Conservation (phyloP, 306 rosid genomes). For the Potentilla sterilis region DNA sequence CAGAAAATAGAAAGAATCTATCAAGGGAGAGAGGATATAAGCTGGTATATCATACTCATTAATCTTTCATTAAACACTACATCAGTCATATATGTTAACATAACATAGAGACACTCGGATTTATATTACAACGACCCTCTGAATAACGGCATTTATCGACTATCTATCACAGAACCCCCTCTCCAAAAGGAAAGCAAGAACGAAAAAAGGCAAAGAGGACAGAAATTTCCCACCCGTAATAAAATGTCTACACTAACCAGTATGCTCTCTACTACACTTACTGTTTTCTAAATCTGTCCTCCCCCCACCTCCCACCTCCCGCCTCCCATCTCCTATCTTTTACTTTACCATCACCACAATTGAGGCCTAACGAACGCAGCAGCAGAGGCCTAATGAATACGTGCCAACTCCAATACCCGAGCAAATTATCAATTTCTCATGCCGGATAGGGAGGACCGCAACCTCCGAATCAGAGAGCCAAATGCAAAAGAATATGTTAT, state of each 20-base stretch:
- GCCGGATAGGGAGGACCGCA: constrained; percentile 19
- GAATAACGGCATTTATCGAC: constrained; percentile 20
- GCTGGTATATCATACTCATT: constrained; percentile 11
- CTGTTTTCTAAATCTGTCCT: constrained; percentile 18
- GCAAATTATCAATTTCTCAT: constrained; percentile 21
- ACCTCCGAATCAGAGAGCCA: constrained; percentile 28
- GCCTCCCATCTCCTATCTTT: constrained; percentile 1
- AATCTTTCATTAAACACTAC: constrained; percentile 23
- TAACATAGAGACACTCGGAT: constrained; percentile 13
- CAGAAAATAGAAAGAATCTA: not conserved
- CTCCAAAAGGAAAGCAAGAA: not conserved
- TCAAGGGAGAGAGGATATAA: not conserved
- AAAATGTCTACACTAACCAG: constrained; percentile 25
- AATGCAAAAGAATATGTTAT: constrained; percentile 12
- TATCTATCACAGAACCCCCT: not conserved
- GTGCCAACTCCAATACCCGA: constrained; percentile 13
- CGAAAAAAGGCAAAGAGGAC: constrained; percentile 6
- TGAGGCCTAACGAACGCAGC: constrained; percentile 8
- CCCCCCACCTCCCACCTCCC: constrained; percentile 6
- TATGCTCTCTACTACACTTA: constrained; percentile 36
- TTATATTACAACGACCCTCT: constrained; percentile 40
- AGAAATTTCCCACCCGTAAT: constrained; percentile 32
- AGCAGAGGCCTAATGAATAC: constrained; percentile 17
- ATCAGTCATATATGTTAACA: constrained; percentile 29
- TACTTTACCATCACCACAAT: constrained; percentile 9